These are phyloP conservation scores for Phytophthora foliorum DNA, from an alignment of 352 stramenopile species.

Conservation along the genomic window DNA sequence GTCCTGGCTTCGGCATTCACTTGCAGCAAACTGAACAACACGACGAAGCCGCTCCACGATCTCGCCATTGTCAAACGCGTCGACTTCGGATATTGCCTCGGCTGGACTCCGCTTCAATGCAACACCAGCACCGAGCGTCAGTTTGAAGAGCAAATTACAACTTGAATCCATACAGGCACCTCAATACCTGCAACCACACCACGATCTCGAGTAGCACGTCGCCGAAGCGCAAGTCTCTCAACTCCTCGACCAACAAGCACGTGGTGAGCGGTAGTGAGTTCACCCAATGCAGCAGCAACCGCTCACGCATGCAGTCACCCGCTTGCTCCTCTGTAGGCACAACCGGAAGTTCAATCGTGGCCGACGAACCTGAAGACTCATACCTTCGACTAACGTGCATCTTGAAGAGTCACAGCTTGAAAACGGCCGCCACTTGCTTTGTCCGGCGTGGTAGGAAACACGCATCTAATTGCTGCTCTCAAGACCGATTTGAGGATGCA, in stretches of 20 bases:
- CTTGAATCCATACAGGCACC: background rate
- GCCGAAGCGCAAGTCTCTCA: constrained; percentile 65
- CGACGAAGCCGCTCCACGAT: constrained; percentile 30
- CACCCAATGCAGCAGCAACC: constrained; percentile 76
- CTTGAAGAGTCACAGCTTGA: constrained; percentile 26
- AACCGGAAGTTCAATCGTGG: constrained; percentile 6
- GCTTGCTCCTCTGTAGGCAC: background rate
- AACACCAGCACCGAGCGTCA: constrained; percentile 2
- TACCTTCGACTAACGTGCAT: background rate
- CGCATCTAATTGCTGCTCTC: constrained; percentile 22
- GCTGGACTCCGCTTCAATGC: constrained; percentile 11
- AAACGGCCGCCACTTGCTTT: constrained; percentile 10
- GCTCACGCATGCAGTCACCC: constrained; percentile 20
- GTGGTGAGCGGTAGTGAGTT: constrained; percentile 73
- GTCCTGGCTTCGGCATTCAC: constrained; percentile 49
- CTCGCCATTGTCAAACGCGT: constrained; percentile 7
- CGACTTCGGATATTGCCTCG: background rate
- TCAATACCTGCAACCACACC: constrained; percentile 37
- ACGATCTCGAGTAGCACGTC: constrained; percentile 67
- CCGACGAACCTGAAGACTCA: constrained; percentile 1
- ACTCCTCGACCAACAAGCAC: constrained; percentile 68
- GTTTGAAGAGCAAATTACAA: background rate
- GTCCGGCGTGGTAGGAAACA: constrained; percentile 14
- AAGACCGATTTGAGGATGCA: background rate
- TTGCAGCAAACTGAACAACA: constrained; percentile 57